phyloP scores from a whole-genome alignment of 768 basidiomycete species.

The Suillus paluster region DNA sequence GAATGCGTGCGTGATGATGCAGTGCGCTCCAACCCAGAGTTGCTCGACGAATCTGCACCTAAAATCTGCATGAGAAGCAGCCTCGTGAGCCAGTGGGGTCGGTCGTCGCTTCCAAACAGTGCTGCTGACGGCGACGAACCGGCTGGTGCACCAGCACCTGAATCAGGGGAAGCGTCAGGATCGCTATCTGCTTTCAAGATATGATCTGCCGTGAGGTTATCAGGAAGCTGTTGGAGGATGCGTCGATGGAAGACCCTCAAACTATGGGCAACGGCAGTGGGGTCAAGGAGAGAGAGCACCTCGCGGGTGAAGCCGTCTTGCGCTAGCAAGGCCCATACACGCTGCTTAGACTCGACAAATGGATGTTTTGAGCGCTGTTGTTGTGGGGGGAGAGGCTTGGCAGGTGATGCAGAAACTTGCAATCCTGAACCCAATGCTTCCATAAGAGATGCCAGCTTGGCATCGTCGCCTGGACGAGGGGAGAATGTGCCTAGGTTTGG shows the following conservation, averaged over 20 bases:
- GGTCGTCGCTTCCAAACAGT: constrained; percentile 71
- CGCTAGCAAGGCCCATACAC: constrained; percentile 58
- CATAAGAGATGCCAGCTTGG: constrained; percentile 47
- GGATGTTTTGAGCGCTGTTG: constrained; percentile 28
- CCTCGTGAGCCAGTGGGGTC: constrained; percentile 83
- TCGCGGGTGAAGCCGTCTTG: constrained; percentile 72
- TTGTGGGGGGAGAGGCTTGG: constrained; percentile 27
- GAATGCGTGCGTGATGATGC: constrained; percentile 66
- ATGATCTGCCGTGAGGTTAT: constrained; percentile 53
- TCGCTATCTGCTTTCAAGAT: constrained; percentile 40
- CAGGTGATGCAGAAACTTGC: constrained; percentile 21
- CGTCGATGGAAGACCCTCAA: constrained; percentile 64
- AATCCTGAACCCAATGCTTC: constrained; percentile 43
- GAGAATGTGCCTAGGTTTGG: constrained; percentile 57
- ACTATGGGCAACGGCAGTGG: constrained; percentile 62
- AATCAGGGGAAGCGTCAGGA: background rate
- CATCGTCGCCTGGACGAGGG: constrained; percentile 51
- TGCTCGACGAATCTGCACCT: constrained; percentile 54
- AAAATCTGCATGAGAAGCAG: constrained; percentile 73
- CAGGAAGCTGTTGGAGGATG: constrained; percentile 54
- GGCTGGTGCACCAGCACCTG: constrained; percentile 10
- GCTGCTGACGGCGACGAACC: constrained; percentile 28
- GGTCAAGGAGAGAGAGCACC: constrained; percentile 65
- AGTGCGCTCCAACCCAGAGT: constrained; percentile 33
- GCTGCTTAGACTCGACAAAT: constrained; percentile 27